Percentiles rank a stretch among this genome's conserved stretches.
Evolutionary conservation across 371 early-diverging fungal genomes (phyloP).

Genomic region (Apophysomyces trapeziformis): DNA sequence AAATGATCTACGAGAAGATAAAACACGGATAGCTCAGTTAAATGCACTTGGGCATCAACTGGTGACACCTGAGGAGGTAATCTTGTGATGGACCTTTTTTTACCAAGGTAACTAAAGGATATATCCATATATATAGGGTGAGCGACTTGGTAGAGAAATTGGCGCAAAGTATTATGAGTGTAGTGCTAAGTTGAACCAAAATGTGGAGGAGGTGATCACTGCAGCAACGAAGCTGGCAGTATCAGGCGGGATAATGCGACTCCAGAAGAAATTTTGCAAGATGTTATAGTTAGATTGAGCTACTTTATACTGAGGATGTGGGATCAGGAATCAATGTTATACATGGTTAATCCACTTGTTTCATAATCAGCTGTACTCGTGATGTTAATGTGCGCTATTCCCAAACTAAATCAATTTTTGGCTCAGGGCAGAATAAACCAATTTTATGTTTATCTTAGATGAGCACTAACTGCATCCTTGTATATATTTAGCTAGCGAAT

Average conservation of each 20-base stretch:
- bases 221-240: slow-evolving; percentile 52
- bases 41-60: slow-evolving; percentile 40
- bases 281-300: slow-evolving; percentile 19
- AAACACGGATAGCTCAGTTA: slow-evolving; percentile 34
- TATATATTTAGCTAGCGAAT: no score
- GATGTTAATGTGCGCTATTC: no score
- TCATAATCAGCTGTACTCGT: no score
- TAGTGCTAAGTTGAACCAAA: slow-evolving; percentile 49
- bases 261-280: slow-evolving; percentile 47
- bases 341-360: no score
- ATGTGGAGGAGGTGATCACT: slow-evolving; percentile 52
- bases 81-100: slow-evolving; percentile 6
- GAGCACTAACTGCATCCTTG: no score
- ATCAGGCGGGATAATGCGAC: slow-evolving; percentile 42
- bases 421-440: no score
- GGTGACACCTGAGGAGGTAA: slow-evolving; percentile 41
- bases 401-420: no score
- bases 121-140: slow-evolving; percentile 33
- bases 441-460: no score
- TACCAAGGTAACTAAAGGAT: neutral
- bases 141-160: slow-evolving; percentile 50
- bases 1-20: slow-evolving; percentile 74
- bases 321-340: no score
- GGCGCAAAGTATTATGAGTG: slow-evolving; percentile 58
- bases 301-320: no score